These are phyloP conservation scores for Penicillium sp. DNA, from an alignment of 2,329 filamentous ascomycete genomes.

Conservation along the genomic window DNA sequence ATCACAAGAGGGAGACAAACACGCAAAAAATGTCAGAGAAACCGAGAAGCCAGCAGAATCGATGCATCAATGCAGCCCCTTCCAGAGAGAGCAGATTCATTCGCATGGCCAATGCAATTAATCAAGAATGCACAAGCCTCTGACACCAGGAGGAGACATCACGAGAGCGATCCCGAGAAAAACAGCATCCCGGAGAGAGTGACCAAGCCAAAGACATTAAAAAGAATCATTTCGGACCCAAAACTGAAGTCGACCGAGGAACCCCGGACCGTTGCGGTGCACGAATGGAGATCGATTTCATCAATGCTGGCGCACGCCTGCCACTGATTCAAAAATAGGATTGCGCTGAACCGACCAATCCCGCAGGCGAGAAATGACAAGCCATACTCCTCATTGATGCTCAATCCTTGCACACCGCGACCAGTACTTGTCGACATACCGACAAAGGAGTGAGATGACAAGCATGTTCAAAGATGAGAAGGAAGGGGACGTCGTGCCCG, in stretches of 20 bases:
- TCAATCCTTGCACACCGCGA: too few species aligned
- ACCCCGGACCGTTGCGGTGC: not conserved
- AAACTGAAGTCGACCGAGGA: not conserved
- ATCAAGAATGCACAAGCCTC: conserved; percentile 6
- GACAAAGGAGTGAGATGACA: too few species aligned
- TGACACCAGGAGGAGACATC: conserved; percentile 2
- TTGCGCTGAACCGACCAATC: too few species aligned
- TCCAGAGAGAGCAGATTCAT: conserved; percentile 1
- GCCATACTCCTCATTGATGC: too few species aligned
- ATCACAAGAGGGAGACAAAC: conserved; percentile 8
- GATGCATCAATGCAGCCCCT: conserved; percentile 19
- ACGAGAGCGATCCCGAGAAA: conserved; percentile 2
- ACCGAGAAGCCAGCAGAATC: conserved; percentile 15
- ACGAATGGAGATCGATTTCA: not conserved
- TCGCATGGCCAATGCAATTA: conserved; percentile 5
- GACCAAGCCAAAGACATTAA: conserved; percentile 5
- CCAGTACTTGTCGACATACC: too few species aligned
- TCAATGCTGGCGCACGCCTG: too few species aligned
- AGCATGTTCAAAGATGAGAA: too few species aligned
- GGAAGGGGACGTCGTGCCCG: too few species aligned
- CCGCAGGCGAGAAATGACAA: too few species aligned
- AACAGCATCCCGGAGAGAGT: not conserved
- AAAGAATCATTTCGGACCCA: not conserved
- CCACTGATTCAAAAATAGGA: too few species aligned
- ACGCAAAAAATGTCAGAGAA: conserved; percentile 6